Percentiles rank a stretch among this genome's conserved stretches.
Conservation (phyloP, 495 filamentous ascomycete species). For the Jackrogersella multiformis region DNA sequence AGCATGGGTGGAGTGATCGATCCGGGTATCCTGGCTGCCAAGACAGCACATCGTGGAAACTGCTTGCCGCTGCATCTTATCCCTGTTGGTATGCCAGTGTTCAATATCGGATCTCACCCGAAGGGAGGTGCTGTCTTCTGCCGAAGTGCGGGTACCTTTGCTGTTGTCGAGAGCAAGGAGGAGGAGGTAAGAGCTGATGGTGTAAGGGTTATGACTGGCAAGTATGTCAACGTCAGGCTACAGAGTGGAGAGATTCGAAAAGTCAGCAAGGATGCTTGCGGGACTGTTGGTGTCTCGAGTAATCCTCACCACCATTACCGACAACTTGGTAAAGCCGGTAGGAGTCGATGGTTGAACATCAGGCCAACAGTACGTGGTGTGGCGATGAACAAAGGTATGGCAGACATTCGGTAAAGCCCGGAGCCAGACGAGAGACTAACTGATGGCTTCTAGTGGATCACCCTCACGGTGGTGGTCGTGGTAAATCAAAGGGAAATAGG, state of each 20-base stretch:
- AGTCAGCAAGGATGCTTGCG: slow-evolving; percentile 89
- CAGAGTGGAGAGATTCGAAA: slow-evolving; percentile 92
- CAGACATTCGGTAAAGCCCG: background rate
- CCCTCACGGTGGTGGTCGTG: slow-evolving; percentile 97
- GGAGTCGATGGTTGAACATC: slow-evolving; percentile 90
- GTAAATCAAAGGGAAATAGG: slow-evolving; percentile 98
- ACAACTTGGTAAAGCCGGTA: slow-evolving; percentile 93
- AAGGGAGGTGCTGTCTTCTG: slow-evolving; percentile 86
- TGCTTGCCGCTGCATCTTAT: slow-evolving; percentile 95
- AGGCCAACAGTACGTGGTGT: slow-evolving; percentile 94
- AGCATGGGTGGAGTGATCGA: slow-evolving; percentile 92
- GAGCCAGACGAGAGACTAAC: slow-evolving; percentile 38
- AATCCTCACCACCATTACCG: slow-evolving; percentile 89
- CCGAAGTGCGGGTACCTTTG: slow-evolving; percentile 90
- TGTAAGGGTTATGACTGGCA: slow-evolving; percentile 62
- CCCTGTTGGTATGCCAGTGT: slow-evolving; percentile 88
- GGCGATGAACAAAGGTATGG: slow-evolving; percentile 92
- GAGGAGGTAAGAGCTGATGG: slow-evolving; percentile 69
- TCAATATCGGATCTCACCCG: slow-evolving; percentile 81
- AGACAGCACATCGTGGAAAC: slow-evolving; percentile 93
- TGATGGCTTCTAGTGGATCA: slow-evolving; percentile 71
- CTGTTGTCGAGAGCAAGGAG: slow-evolving; percentile 85
- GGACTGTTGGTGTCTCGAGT: slow-evolving; percentile 91
- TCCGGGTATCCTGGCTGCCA: slow-evolving; percentile 92
- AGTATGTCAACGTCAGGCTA: slow-evolving; percentile 80